Base-by-base conservation (phyloP, 768 basidiomycete species). In the Pulveroboletus sp. region DNA sequence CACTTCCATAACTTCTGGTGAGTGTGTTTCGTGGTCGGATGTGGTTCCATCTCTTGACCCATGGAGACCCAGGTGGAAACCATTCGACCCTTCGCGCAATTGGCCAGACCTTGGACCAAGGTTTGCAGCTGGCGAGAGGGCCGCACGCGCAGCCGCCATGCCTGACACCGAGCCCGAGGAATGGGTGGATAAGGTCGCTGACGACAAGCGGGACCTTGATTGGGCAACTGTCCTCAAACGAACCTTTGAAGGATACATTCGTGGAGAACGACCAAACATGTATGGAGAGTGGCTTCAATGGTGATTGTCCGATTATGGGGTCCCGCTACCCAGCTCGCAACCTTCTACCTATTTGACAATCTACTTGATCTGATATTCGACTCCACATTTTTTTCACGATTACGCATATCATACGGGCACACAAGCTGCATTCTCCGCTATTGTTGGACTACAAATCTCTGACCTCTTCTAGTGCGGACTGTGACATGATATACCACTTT, bases 151-250 rank as follows among this genome's bases (percentile, higher is more conserved):
- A 29, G 70, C 73, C 27, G 68, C 66, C 11, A 63, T 61, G 35
- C 68, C 70, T 20, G 60, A 68, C 45, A 39, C 57, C 17, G 62
- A 64, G 19, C 52, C 63, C 16, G 71, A 68, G 43, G 70, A 68
- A 41, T 72, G 70, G 41, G 73, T 75, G 17, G 73, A 73, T 43
- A 60, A 57, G 24, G 71, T 82, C 4, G 72, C 71, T 16, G 79
- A 84, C 51, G 90, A 93, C 68, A 79, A 80, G 63, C 79, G 84
- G 35, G 93, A 95, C 61, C 73, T 94, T 47, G 81, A 86, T 58
- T 99, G 96, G 96, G 81, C 88, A 22, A 89, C 93, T 12, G 93
- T 97, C 19, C 68, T 98, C 59, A 99, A 98, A 73, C 78, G 96
- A 63, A 93, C 91, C 36, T 97, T 96, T 63, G 96, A 99, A 71